Base-by-base conservation (phyloP, 148 eudicot species). In the Persicaria maculosa region DNA sequence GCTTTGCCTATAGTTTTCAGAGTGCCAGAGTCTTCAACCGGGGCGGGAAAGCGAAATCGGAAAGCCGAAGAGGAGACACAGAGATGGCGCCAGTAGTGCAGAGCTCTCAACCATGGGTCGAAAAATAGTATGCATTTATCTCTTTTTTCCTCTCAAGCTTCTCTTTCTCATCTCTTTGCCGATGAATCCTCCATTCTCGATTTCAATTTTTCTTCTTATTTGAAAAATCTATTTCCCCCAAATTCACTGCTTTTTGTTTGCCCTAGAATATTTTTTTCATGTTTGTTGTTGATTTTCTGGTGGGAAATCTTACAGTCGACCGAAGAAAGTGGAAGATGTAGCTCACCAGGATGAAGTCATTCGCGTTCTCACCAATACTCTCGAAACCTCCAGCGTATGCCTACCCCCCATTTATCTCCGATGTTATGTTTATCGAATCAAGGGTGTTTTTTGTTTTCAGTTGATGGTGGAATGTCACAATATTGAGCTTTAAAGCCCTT, bases 341-440 rank as follows among this genome's bases (percentile, higher is more conserved):
- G 97, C 97, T 1, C 92, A 95, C 75, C 98, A 95, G 72, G 98
- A 92, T 46, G 97, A 92, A 81, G 97, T 95, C 72, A 86, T 95
- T 72, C 86, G 93, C 72, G 96, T 95, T 25, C 96, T 92, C 69
- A 92, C 96, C 50, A 95, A 92, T 83, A 92, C 98, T 5, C 96
- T 95, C 77, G 89, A 95, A 74, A 92, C 98, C 50, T 58, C 91
- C 17, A 95, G 86, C 75, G 97, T 94, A 87, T 47, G 8, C 55
- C 53, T 45, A n/a, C 46, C 40, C 44, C 43, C 10, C 12, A 25
- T 47, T 20, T 55, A 22, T 71, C 75, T 61, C n/a, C 6, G 4
- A 36, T 50, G 70, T 57, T 44, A 2, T 25, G 20, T 16, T 36
- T 36, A 11, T 36, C 4, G 5, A 7, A 19, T 9, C 11, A 4